A percentile compares a stretch with the other conserved stretches of the same genome.
These are phyloP conservation scores for Fusarium mexicanum DNA, from an alignment of 2,329 filamentous ascomycete species.

Conservation along the genomic window DNA sequence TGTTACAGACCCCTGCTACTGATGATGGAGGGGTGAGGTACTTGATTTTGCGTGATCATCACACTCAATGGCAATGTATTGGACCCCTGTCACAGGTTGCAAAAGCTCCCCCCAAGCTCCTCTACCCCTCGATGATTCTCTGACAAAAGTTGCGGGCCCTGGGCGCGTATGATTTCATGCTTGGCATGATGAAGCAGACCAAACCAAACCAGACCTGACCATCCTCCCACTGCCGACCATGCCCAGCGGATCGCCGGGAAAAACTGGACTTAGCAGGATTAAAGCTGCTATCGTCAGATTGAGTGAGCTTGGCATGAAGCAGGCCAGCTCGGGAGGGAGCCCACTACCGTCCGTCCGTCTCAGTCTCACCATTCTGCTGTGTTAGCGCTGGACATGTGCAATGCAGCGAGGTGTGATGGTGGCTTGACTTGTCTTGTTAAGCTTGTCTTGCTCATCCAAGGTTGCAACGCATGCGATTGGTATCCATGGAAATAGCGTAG, in stretches of 20 bases:
- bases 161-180: slow-evolving; percentile 43
- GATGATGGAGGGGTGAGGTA: slow-evolving; percentile 36
- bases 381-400: slow-evolving; percentile 22
- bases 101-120: slow-evolving; percentile 26
- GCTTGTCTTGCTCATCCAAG: slow-evolving; percentile 8
- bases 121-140: slow-evolving; percentile 37
- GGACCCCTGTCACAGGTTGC: slow-evolving; percentile 28
- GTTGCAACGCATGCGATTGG: slow-evolving; percentile 9
- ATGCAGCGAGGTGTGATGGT: not conserved
- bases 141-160: slow-evolving; percentile 23
- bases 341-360: not conserved
- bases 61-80: slow-evolving; percentile 23
- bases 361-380: slow-evolving; percentile 5
- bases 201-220: not conserved
- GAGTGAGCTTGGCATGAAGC: slow-evolving; percentile 9
- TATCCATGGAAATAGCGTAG: slow-evolving; percentile 10
- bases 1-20: slow-evolving; percentile 40
- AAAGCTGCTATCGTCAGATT: slow-evolving; percentile 11
- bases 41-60: slow-evolving; percentile 12
- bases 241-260: slow-evolving; percentile 10
- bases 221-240: slow-evolving; percentile 7
- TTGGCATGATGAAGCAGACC: slow-evolving; percentile 28
- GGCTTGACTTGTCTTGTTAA: slow-evolving; percentile 7
- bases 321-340: slow-evolving; percentile 24
- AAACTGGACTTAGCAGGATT: slow-evolving; percentile 20